Percentiles rank a stretch among this genome's conserved stretches.
Evolutionary conservation across 257 asterid genomes (phyloP).

Genomic region (Lycium ferocissimum): DNA sequence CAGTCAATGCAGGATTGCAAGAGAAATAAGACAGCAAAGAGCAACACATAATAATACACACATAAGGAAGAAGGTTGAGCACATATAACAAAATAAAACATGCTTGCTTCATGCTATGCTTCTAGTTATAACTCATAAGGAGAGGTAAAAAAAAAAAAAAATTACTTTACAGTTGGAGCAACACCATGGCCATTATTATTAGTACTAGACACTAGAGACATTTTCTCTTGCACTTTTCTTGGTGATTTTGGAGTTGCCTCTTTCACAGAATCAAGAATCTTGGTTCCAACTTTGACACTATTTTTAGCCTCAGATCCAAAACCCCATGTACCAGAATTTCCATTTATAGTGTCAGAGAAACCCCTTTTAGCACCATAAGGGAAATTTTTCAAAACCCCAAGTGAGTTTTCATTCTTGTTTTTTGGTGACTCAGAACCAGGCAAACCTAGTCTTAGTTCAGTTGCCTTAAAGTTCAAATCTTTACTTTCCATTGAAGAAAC

Average conservation of each 20-base stretch:
- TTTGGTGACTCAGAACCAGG: slow-evolving; percentile 51
- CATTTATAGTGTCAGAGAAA: slow-evolving; percentile 47
- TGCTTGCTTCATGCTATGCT: background rate
- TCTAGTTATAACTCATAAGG: background rate
- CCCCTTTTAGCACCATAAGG: slow-evolving; percentile 56
- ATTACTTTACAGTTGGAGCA: slow-evolving; percentile 53
- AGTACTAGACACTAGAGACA: slow-evolving; percentile 37
- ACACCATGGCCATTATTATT: slow-evolving; percentile 34
- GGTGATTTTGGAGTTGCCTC: slow-evolving; percentile 43
- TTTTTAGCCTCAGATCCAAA: slow-evolving; percentile 47
- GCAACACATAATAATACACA: too few relatives aligned
- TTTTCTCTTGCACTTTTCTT: slow-evolving; percentile 43
- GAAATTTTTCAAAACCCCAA: slow-evolving; percentile 31
- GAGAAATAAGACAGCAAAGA: too few relatives aligned
- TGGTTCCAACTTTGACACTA: slow-evolving; percentile 43
- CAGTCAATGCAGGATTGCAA: too few relatives aligned
- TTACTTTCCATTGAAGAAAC: slow-evolving; percentile 35
- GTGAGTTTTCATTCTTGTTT: background rate
- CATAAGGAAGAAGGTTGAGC: background rate
- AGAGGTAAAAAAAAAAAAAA: background rate
- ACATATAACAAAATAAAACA: background rate
- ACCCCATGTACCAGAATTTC: slow-evolving; percentile 51
- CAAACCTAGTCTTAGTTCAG: slow-evolving; percentile 54
- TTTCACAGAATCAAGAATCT: slow-evolving; percentile 43
- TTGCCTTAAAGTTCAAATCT: slow-evolving; percentile 57